Percentiles rank a stretch among this genome's conserved stretches.
phyloP scores from a whole-genome alignment of 352 stramenopile species.

The Pythium oligandrum region DNA sequence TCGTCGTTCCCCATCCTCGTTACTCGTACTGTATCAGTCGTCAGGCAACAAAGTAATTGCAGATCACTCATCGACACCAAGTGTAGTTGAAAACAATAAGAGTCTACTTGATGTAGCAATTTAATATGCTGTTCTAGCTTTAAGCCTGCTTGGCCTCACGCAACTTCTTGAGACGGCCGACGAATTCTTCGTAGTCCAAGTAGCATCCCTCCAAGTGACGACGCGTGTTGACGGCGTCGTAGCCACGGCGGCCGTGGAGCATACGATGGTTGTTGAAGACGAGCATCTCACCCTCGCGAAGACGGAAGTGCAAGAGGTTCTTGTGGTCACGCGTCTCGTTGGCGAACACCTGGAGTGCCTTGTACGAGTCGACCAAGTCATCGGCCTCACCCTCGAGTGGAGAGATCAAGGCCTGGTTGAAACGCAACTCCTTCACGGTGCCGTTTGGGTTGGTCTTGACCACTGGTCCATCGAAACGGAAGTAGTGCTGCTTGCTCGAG shows the following conservation, averaged over 20 bases:
- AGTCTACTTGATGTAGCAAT: too few species aligned
- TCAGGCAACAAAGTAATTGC: too few species aligned
- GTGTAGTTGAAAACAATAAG: too few species aligned
- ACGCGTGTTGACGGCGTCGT: constrained; percentile 33
- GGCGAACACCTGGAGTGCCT: constrained; percentile 29
- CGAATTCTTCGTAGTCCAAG: constrained; percentile 80
- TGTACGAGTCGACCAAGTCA: constrained; percentile 52
- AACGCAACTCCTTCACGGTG: constrained; percentile 20
- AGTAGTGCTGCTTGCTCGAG: constrained; percentile 25
- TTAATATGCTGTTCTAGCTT: too few species aligned
- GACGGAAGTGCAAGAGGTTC: constrained; percentile 33
- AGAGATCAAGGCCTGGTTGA: constrained; percentile 28
- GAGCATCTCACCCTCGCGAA: constrained; percentile 65
- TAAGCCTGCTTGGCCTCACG: constrained; percentile 7
- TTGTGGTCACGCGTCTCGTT: constrained; percentile 13
- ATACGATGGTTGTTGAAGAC: constrained; percentile 88
- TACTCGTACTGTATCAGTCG: too few species aligned
- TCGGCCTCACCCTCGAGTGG: constrained; percentile 14
- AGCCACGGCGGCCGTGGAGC: constrained; percentile 72
- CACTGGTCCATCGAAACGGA: constrained; percentile 19
- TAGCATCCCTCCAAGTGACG: constrained; percentile 87
- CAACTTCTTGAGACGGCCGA: constrained; percentile 45
- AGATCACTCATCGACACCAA: too few species aligned
- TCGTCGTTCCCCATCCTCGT: too few species aligned
- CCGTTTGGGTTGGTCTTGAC: constrained; percentile 14